A percentile compares a stretch with the other conserved stretches of the same genome.
These are phyloP conservation scores for Sechiopsis laciniata DNA, from an alignment of 306 rosid species.

Conservation along the genomic window DNA sequence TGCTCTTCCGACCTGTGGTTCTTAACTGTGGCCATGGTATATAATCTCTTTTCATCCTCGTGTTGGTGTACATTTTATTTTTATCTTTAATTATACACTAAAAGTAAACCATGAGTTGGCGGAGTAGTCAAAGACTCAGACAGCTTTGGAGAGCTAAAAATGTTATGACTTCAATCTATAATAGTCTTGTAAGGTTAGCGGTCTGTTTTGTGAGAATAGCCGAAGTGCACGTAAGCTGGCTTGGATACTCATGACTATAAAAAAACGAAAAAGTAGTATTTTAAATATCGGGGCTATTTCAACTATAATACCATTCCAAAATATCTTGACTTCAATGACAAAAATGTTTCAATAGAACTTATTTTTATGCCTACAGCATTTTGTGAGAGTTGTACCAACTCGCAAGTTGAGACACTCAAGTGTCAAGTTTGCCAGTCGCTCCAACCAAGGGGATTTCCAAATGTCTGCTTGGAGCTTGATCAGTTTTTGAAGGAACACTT, in stretches of 20 bases:
- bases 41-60: background rate
- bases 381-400: constrained; percentile 54
- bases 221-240: too few relatives aligned
- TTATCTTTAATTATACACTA: background rate
- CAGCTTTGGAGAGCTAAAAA: too few relatives aligned
- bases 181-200: too few relatives aligned
- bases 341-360: constrained; percentile 7
- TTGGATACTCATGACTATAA: too few relatives aligned
- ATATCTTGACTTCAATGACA: background rate
- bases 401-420: constrained; percentile 43
- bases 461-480: constrained; percentile 61
- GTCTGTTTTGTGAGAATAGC: too few relatives aligned
- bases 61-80: constrained; percentile 12
- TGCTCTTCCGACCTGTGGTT: constrained; percentile 64
- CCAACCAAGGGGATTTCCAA: constrained; percentile 66
- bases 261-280: too few relatives aligned
- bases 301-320: constrained; percentile 20
- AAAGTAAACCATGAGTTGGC: too few relatives aligned
- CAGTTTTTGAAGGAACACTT: constrained; percentile 53
- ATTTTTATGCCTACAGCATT: constrained; percentile 38
- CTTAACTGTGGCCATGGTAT: constrained; percentile 91
- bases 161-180: too few relatives aligned
- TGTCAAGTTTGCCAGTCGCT: constrained; percentile 63
- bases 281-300: background rate
- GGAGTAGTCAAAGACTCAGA: too few relatives aligned